Conservation (phyloP, 129 eudicot genomes). For the Artemisia argyi region DNA sequence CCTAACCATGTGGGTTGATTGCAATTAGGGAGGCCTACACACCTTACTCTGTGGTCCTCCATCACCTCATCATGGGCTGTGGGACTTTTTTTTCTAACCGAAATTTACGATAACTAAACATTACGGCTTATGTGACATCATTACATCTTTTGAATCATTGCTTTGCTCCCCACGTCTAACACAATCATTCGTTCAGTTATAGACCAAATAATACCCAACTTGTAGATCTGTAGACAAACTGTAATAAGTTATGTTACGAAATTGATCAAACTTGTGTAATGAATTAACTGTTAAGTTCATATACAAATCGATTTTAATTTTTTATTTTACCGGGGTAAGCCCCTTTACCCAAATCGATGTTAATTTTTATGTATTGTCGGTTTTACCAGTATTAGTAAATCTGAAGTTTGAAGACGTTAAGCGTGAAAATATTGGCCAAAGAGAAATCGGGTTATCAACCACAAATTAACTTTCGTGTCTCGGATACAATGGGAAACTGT, state of each 20-base stretch:
- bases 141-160: constrained; percentile 8
- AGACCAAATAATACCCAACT: not conserved
- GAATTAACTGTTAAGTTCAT: no score
- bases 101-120: constrained; percentile 17
- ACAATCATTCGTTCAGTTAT: constrained; percentile 20
- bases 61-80: constrained; percentile 24
- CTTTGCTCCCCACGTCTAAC: not conserved
- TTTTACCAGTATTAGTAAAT: no score
- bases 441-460: not conserved
- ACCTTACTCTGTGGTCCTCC: constrained; percentile 34
- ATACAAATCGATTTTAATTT: no score
- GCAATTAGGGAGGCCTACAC: constrained; percentile 28
- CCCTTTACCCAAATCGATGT: no score
- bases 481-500: not conserved
- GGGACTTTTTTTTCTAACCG: constrained; percentile 28
- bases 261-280: no score
- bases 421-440: not conserved
- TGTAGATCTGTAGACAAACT: no score
- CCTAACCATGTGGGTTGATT: constrained; percentile 30
- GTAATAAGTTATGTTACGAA: no score
- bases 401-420: no score
- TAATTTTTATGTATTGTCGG: no score
- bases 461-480: no score
- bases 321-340: no score
- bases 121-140: constrained; percentile 18